A percentile compares a stretch with the other conserved stretches of the same genome.
phyloP scores from a whole-genome alignment of 768 basidiomycete species.

The Boletus rubescentipes region DNA sequence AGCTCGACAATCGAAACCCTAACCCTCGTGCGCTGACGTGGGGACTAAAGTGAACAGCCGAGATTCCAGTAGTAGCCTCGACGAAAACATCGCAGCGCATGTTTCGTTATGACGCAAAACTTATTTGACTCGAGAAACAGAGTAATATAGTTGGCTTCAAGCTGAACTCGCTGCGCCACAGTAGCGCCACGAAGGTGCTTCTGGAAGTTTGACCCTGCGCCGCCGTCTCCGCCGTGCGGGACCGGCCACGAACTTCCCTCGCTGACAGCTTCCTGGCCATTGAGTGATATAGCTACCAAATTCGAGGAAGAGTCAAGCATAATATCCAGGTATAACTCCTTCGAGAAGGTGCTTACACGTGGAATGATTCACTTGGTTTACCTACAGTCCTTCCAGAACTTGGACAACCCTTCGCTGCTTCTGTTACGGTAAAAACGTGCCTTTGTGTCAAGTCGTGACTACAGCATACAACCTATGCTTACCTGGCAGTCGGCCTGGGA shows the following conservation, averaged over 20 bases:
- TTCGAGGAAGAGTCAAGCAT: background rate
- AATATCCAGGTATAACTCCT: background rate
- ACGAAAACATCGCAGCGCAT: no score
- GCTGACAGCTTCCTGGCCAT: background rate
- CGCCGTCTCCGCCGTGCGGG: constrained; percentile 4
- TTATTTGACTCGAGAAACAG: background rate
- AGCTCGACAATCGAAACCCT: background rate
- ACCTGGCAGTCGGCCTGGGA: constrained; percentile 57
- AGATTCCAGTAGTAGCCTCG: background rate
- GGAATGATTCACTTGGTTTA: constrained; percentile 1
- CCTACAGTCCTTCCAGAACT: constrained; percentile 55
- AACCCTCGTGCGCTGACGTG: no score
- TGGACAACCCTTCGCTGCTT: constrained; percentile 70
- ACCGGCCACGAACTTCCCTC: background rate
- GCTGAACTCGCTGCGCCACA: background rate
- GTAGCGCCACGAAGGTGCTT: constrained; percentile 14
- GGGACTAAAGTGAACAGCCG: background rate
- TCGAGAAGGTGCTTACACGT: constrained; percentile 3
- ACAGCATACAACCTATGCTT: constrained; percentile 16
- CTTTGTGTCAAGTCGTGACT: background rate
- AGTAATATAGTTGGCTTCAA: background rate
- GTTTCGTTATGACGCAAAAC: background rate
- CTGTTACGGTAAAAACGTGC: constrained; percentile 35
- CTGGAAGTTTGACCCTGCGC: constrained; percentile 2
- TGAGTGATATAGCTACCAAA: background rate